Evolutionary conservation across 352 stramenopile genomes (phyloP), one percentile per base, ranked within the genome.

Genomic region (Globisporangium radiosum): DNA sequence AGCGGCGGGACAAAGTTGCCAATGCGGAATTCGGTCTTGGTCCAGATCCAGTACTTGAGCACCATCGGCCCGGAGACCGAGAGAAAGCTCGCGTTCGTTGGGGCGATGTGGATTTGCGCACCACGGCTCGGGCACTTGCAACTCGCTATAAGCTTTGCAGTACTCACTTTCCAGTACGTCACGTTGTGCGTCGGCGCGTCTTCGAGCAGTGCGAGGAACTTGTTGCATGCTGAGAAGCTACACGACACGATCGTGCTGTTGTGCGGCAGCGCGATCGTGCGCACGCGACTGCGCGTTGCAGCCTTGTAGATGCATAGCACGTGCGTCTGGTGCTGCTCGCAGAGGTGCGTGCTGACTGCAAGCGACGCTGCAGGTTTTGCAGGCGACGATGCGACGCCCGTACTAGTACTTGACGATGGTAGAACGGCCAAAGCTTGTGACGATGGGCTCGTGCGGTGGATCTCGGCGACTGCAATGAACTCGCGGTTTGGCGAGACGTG

Each of bases 151-250:
- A 94, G 70, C 56, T 92, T 92, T n/a, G 72, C 66, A 15, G 75
- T 92, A 63, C 73, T 80, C 47, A 88, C 72, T 61, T 94, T 92
- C 81, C 80, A 94, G 59, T 90, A 92, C 37, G 77, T 85, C 33
- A 94, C 72, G 19, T 72, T 82, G 56, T 92, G 78, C 4, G 76
- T 66, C 44, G 82, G 84, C 15, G 81, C 75, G 47, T 92, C 81
- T 44, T 91, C 81, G 1, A 92, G 69, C 54, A 90, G 71, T 0
- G 69, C 81, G 1, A 94, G 56, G 60, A 85, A 90, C 62, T 92
- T 94, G 66, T 85, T 90, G 56, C 90, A 84, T 0, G 67, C 56
- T 5, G 78, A 89, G 49, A 94, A 91, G 37, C 68, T 72, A 48
- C 76, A 85, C 15, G 83, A 89, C 0, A 87, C 73, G 25, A 92